These are phyloP conservation scores for Arthrobotrys pseudoclavata DNA, from an alignment of 2,329 filamentous ascomycete genomes.

Conservation along the genomic window DNA sequence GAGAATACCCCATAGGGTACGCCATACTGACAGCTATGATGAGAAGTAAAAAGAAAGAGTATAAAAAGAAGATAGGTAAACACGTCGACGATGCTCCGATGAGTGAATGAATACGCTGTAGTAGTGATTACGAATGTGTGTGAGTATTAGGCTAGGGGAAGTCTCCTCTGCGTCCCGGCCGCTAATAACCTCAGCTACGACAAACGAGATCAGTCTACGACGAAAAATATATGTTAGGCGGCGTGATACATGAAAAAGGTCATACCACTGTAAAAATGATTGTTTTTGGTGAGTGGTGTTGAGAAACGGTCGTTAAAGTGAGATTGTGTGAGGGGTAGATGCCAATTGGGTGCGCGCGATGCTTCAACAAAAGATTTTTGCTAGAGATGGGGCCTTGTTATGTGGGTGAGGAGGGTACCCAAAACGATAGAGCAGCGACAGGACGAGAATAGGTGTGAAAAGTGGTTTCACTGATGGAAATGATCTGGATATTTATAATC, in stretches of 20 bases:
- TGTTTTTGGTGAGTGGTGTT: conserved; percentile 35
- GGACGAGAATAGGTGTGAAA: conserved; percentile 36
- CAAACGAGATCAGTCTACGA: conserved; percentile 60
- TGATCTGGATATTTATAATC: conserved; percentile 49
- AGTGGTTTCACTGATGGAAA: conserved; percentile 46
- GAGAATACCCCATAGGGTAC: conserved; percentile 49
- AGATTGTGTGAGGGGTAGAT: conserved; percentile 48
- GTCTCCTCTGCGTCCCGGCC: conserved; percentile 43
- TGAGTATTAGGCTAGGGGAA: conserved; percentile 57
- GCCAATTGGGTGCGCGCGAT: conserved; percentile 54
- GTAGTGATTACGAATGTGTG: conserved; percentile 57
- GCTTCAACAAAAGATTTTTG: conserved; percentile 56
- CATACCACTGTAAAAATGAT: conserved; percentile 54
- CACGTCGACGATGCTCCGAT: background rate
- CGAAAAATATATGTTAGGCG: conserved; percentile 32
- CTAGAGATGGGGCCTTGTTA: conserved; percentile 39
- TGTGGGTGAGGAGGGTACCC: conserved; percentile 60
- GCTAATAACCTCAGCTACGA: conserved; percentile 58
- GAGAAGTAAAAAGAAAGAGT: background rate
- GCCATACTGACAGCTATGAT: conserved; percentile 34
- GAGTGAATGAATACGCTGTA: conserved; percentile 23
- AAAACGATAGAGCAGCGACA: conserved; percentile 43
- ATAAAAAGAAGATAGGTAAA: conserved; percentile 6
- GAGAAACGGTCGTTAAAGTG: conserved; percentile 22
- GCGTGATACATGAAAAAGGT: conserved; percentile 52